Percentiles rank a stretch among this genome's conserved stretches.
These are phyloP conservation scores for Protomyces inundatus DNA, from an alignment of 1,139 yeast genomes.

Conservation along the genomic window DNA sequence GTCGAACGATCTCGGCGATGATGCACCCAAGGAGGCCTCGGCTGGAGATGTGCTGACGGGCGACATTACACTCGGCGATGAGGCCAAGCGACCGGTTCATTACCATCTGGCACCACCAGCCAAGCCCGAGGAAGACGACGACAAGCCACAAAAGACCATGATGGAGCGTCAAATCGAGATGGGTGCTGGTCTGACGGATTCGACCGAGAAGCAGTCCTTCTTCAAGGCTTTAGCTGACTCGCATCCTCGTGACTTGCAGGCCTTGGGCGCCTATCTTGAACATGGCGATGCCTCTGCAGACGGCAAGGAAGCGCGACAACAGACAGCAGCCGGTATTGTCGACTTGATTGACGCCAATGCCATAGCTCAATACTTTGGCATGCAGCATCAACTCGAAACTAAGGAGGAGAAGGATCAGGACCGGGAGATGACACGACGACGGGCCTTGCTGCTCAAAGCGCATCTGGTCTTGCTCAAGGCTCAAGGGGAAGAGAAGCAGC, in stretches of 20 bases:
- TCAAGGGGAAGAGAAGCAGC: neutral
- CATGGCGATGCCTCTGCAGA: conserved; percentile 1
- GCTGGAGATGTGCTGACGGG: conserved; percentile 26
- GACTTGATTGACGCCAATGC: conserved; percentile 21
- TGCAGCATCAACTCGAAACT: neutral
- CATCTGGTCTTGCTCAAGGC: conserved; percentile 7
- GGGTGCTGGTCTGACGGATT: conserved; percentile 20
- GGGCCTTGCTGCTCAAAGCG: conserved; percentile 1
- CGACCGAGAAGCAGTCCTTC: conserved; percentile 22
- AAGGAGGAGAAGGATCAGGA: conserved; percentile 1
- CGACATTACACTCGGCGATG: conserved; percentile 13
- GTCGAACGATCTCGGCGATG: conserved; percentile 16
- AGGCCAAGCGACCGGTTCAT: conserved; percentile 2
- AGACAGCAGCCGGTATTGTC: conserved; percentile 20
- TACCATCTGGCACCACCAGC: conserved; percentile 5
- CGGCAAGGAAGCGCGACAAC: conserved; percentile 12
- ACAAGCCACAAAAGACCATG: conserved; percentile 15
- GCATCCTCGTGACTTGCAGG: conserved; percentile 23
- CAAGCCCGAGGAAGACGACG: conserved; percentile 10
- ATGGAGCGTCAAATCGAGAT: conserved; percentile 26
- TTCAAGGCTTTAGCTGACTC: conserved; percentile 15
- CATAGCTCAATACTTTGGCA: conserved; percentile 24
- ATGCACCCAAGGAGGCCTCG: conserved; percentile 26
- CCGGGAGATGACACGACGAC: conserved; percentile 1
- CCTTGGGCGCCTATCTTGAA: conserved; percentile 25